Conservation (phyloP, 2,329 filamentous ascomycete genomes). For the Leptodontidium sp. region DNA sequence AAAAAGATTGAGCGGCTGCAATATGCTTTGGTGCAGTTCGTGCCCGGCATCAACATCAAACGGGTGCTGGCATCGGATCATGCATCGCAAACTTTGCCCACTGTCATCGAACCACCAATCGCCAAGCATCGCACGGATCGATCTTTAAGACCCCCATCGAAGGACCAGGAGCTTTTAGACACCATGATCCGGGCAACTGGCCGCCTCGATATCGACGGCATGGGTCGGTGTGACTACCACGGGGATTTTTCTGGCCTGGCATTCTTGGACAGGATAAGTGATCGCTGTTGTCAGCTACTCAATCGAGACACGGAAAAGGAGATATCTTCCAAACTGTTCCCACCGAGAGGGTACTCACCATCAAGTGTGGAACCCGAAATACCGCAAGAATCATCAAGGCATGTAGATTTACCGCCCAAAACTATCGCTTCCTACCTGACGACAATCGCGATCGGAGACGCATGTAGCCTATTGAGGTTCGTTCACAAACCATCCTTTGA, state of each 20-base stretch:
- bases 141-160: not conserved
- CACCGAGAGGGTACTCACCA: not conserved
- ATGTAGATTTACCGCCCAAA: conserved; percentile 72
- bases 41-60: conserved; percentile 13
- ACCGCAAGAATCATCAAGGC: conserved; percentile 51
- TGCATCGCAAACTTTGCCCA: not conserved
- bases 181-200: conserved; percentile 94
- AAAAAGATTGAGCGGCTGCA: conserved; percentile 14
- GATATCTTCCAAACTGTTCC: conserved; percentile 1
- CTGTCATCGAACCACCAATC: not conserved
- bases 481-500: conserved; percentile 83
- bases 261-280: conserved; percentile 84
- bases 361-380: conserved; percentile 1
- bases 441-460: conserved; percentile 62
- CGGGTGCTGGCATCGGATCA: conserved; percentile 2
- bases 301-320: conserved; percentile 68
- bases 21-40: conserved; percentile 16
- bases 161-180: conserved; percentile 59
- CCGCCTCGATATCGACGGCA: conserved; percentile 86
- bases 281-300: conserved; percentile 77
- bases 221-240: conserved; percentile 91
- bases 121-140: not conserved
- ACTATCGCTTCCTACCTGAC: conserved; percentile 60
- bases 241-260: conserved; percentile 89
- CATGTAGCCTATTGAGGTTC: conserved; percentile 67